phyloP scores from a whole-genome alignment of 1,139 yeast genomes.

The Taphrina communis region DNA sequence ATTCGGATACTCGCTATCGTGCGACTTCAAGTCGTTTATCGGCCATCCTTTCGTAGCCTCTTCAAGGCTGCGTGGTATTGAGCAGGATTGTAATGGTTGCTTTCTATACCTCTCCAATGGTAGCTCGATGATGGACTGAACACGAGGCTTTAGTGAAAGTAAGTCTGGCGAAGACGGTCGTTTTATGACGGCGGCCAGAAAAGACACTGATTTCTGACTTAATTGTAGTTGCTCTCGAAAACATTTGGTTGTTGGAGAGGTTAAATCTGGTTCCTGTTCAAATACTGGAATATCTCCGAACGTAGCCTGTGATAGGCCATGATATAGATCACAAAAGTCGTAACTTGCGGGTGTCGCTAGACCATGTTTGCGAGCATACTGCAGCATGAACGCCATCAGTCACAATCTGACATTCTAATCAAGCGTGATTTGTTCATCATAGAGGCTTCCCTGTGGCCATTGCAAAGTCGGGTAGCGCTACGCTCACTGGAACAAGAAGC shows the following conservation, averaged over 20 bases:
- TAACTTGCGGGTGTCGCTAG: not conserved
- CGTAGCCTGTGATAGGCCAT: not conserved
- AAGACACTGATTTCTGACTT: not conserved
- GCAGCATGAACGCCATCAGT: not conserved
- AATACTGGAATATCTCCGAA: not conserved
- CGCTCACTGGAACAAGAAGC: too few species aligned
- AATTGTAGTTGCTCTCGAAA: not conserved
- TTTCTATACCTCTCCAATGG: not conserved
- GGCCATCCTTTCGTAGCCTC: not conserved
- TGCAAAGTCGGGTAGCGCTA: too few species aligned
- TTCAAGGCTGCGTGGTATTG: not conserved
- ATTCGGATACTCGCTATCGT: not conserved
- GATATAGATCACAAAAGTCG: not conserved
- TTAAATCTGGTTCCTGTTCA: not conserved
- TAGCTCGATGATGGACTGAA: not conserved
- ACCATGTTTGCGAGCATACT: constrained; percentile 13
- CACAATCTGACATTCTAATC: too few species aligned
- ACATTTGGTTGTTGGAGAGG: not conserved
- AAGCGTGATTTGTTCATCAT: too few species aligned
- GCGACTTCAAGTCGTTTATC: not conserved
- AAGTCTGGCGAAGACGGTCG: not conserved
- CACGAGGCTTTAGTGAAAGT: not conserved
- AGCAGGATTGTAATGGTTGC: not conserved
- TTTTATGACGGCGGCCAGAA: not conserved
- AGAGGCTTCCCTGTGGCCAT: too few species aligned